Base-by-base conservation (phyloP, 2,329 filamentous ascomycete species). In the Nigrograna mackinnonii region DNA sequence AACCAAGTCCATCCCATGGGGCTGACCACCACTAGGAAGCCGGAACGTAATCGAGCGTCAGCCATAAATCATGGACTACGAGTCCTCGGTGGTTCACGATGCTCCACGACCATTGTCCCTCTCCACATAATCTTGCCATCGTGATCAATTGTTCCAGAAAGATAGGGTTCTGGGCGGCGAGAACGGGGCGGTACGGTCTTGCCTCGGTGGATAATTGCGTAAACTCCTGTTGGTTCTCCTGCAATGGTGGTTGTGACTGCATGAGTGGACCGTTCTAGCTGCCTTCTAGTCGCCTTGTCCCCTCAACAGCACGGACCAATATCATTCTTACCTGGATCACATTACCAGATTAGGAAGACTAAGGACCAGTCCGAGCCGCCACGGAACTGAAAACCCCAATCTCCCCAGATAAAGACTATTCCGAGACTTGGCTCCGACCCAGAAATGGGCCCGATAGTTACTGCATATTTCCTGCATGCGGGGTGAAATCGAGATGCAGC, bases 261-360 rank as follows among this genome's bases (percentile, higher is more conserved):
- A 43, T 30, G n/a, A 36, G 44, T 18, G 52, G 51, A 48, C 55
- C 41, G 47, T 52, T 54, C 52, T 58, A 41, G 50, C 51, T 46
- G 24, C n/a, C 39, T 52, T 47, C 55, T 55, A 41, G 50, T 51
- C 46, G 24, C n/a, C 39, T 52, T 47, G 54, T 55, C 24, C 14
- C 14, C 24, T 28, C 11, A 14, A 28, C 14, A 11, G 57, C 54
- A 58, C 54, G 52, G 52, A 48, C 55, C 39, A 28, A 2, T 39
- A 35, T 32, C n/a, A 35, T 32, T 40, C 22, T 53, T 41, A 41
- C 36, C 54, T 60, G 57, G 57, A 59, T 60, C 48, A 44, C 49
- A 59, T 60, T 52, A 58, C 57, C 57, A 38, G 50, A 55, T 57
- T 43, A 47, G 57, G 57, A 54, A 49, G 58, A 54, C 40, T 31